Conservation (phyloP, 2,329 filamentous ascomycete genomes). For the Penicillium thymicola region DNA sequence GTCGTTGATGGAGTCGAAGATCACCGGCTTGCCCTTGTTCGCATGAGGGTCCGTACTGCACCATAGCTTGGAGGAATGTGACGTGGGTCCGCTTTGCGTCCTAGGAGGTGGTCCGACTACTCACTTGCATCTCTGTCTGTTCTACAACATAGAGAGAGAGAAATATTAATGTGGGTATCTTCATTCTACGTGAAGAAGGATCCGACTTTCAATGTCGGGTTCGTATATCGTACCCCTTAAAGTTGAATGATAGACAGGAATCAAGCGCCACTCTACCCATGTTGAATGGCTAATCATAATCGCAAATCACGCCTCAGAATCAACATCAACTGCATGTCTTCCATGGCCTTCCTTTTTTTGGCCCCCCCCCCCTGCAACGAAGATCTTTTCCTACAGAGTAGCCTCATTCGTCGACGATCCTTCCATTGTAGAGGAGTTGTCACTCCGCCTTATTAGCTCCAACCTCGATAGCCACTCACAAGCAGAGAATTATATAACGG, state of each 20-base stretch:
- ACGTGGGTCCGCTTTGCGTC: neutral
- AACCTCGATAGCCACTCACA: slow-evolving; percentile 2
- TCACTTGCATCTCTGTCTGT: neutral
- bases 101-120: neutral
- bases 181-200: neutral
- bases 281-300: neutral
- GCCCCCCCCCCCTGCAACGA: neutral
- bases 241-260: neutral
- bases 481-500: neutral
- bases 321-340: neutral
- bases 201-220: neutral
- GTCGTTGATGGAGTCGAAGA: neutral
- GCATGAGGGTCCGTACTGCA: neutral
- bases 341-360: neutral
- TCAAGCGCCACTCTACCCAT: neutral
- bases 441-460: neutral
- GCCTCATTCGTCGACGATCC: slow-evolving; percentile 1
- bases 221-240: neutral
- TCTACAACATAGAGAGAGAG: neutral
- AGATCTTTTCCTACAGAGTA: neutral
- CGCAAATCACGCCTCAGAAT: neutral
- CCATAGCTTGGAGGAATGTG: slow-evolving; percentile 5
- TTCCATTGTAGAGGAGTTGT: neutral
- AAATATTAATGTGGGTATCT: neutral
- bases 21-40: neutral